Base-by-base conservation (phyloP, 2,329 filamentous ascomycete genomes). In the Pseudogymnoascus sp. region DNA sequence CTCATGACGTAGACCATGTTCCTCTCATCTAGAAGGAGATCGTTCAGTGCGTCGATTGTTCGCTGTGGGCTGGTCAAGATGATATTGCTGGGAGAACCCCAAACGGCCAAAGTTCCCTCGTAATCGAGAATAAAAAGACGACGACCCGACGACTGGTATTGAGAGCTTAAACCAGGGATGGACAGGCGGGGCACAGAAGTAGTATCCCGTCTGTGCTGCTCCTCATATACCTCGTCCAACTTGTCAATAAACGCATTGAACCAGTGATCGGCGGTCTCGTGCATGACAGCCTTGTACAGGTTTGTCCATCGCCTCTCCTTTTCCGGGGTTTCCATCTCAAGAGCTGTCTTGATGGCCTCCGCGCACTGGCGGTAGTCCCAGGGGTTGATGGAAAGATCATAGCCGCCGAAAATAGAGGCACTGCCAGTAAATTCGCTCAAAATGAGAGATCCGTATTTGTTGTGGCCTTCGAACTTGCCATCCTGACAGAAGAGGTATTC, bases 1-100 rank as follows among this genome's bases (percentile, higher is more conserved):
- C 91, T 96, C 91, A 96, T 97, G 67, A 97, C 87, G 70, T 96
- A 97, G 25, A 97, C 89, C 1, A 86, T 86, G 71, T 97, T 97
- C 65, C 83, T 85, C 21, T 87, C 84, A 70, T 96, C 92, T 8
- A 88, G 80, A 8, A 94, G 80, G 12, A 97, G 77, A 64, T 96
- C 91, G 65, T 89, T 92, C 12, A 97, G 76, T 0, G 91, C 86
- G 65, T 92, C 89, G 56, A 96, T 82, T 0, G 92, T 92, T 28
- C 91, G 87, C 73, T 83, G 89, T 2, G 92, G 92, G 67, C 90
- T 95, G 60, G 91, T 89, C 16, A 94, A 82, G 59, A 96, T 91
- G 66, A 94, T 93, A 71, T 90, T 89, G 65, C 86, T 89, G 63
- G 91, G 88, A 0, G 90, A 89, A 3, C 91, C 91, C 83, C 91